Evolutionary conservation across 1,284 basidiomycete species (phyloP), one percentile per base, ranked within the genome.

Genomic region (Gomphus sp.): DNA sequence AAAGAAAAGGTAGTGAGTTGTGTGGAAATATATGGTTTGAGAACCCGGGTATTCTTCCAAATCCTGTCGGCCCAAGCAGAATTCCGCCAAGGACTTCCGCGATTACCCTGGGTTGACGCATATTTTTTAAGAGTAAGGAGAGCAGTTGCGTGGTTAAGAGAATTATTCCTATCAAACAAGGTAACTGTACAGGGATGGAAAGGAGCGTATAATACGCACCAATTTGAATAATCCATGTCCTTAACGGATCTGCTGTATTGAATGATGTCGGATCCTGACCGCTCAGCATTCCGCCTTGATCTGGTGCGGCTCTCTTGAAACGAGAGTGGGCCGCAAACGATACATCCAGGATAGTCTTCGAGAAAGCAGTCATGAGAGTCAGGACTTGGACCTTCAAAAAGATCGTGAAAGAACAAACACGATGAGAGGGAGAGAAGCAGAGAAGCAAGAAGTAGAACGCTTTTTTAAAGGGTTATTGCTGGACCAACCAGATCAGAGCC

Each of bases 21-120:
- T 72, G 3, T 0, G 93, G 93, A 70, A 98, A 98, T 64, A 97
- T 86, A 67, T 86, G 82, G 39, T 84, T 56, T 2, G 91, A 85
- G 73, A 97, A 97, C 36, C 86, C 84, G 4, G 87, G 88, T n/a
- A 90, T 86, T 25, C 78, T 74, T 60, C 85, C 88, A 61, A 89
- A 81, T 0, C 84, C 90, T 14, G 91, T 93, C 4, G 91, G 74
- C 36, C 76, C 75, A 3, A 97, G 79, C n/a, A 97, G 69, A 64
- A 96, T 94, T 12, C 94, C 94, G 4, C 91, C 93, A 45, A 96
- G 74, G 52, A 98, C 91, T 67, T 90, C 88, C 8, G 87, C 86
- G 56, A 91, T 91, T 64, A 97, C 93, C 64, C 85, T 87, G 3
- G 94, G 94, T 64, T 98, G 93, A 28, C 78, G 80, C 39, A 97